These are phyloP conservation scores for Amniculicola lignicola DNA, from an alignment of 495 filamentous ascomycete species.

Conservation along the genomic window DNA sequence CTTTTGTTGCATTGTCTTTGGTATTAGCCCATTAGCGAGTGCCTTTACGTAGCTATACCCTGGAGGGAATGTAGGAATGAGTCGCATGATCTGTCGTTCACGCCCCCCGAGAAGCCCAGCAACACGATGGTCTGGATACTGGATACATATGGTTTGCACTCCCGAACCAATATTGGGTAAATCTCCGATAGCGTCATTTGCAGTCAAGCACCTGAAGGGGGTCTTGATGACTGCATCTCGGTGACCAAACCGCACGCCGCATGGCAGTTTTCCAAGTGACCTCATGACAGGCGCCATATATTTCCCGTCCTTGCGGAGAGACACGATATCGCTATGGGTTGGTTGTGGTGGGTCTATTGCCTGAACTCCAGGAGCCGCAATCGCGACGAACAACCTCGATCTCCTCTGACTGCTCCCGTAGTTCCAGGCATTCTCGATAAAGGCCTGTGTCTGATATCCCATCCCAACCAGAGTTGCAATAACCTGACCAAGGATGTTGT, in stretches of 20 bases:
- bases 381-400: slow-evolving; percentile 61
- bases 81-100: slow-evolving; percentile 35
- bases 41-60: slow-evolving; percentile 37
- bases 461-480: slow-evolving; percentile 66
- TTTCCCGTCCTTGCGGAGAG: too few relatives aligned
- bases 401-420: slow-evolving; percentile 61
- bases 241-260: slow-evolving; percentile 56
- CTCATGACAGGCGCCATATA: too few relatives aligned
- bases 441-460: slow-evolving; percentile 67
- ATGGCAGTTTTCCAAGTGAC: slow-evolving; percentile 57
- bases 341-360: slow-evolving; percentile 53
- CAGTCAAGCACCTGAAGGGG: slow-evolving; percentile 55
- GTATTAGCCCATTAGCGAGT: slow-evolving; percentile 33
- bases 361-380: slow-evolving; percentile 59
- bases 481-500: slow-evolving; percentile 64
- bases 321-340: slow-evolving; percentile 61
- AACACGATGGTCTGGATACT: slow-evolving; percentile 62
- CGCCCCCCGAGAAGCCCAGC: neutral
- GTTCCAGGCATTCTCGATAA: slow-evolving; percentile 64
- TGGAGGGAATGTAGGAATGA: slow-evolving; percentile 41
- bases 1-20: slow-evolving; percentile 7
- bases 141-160: slow-evolving; percentile 52
- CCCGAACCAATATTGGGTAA: slow-evolving; percentile 59
- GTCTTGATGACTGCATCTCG: slow-evolving; percentile 51
- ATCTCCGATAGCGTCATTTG: slow-evolving; percentile 51